Conservation (phyloP, 2,329 filamentous ascomycete species). For the Fusarium torreyae region DNA sequence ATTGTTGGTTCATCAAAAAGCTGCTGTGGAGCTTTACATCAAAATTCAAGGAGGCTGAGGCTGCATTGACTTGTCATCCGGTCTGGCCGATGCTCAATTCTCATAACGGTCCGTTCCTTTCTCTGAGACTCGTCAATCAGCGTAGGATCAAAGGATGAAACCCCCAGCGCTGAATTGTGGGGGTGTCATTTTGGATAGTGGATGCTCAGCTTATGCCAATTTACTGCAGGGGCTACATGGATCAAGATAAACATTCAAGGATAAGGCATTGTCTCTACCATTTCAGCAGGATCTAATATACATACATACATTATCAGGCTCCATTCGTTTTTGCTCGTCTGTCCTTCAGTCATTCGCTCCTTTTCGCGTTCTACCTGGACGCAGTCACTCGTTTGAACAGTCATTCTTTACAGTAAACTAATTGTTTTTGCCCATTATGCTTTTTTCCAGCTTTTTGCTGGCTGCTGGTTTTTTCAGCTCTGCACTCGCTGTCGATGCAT, state of each 20-base stretch:
- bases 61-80: neutral
- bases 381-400: conserved; percentile 12
- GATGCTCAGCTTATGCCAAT: conserved; percentile 16
- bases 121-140: neutral
- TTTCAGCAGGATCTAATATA: neutral
- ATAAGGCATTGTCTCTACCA: neutral
- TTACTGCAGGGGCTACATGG: conserved; percentile 13
- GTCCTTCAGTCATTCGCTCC: conserved; percentile 2
- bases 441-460: neutral
- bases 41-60: neutral
- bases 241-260: neutral
- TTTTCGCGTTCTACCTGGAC: neutral
- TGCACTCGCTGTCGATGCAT: conserved; percentile 7
- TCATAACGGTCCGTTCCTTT: neutral
- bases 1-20: no score
- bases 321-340: neutral
- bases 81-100: neutral
- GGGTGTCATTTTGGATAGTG: conserved; percentile 1
- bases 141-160: conserved; percentile 4
- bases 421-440: neutral
- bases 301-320: conserved; percentile 5
- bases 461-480: neutral
- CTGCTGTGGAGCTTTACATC: neutral
- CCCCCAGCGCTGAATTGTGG: neutral
- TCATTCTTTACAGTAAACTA: neutral